These are phyloP conservation scores for Clarkia xantiana DNA, from an alignment of 345 rosid species.

Conservation along the genomic window DNA sequence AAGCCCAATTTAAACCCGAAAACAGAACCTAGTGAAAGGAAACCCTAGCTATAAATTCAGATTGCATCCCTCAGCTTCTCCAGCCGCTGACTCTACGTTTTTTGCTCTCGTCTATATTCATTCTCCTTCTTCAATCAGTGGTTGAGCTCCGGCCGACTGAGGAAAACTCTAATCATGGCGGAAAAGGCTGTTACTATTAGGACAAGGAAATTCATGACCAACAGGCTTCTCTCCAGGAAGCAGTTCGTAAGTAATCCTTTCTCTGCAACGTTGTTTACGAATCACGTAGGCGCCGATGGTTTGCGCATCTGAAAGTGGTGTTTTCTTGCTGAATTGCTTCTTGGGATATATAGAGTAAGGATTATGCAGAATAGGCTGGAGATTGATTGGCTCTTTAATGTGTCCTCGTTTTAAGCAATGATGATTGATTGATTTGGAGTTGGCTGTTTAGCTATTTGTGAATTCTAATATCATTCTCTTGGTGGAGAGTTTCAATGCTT, in stretches of 20 bases:
- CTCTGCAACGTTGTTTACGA: not conserved
- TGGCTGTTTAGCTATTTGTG: too few relatives aligned
- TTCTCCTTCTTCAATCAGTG: not conserved
- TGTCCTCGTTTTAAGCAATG: too few relatives aligned
- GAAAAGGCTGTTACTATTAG: slow-evolving; percentile 39
- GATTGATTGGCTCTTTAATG: too few relatives aligned
- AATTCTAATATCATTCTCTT: too few relatives aligned
- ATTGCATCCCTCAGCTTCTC: not conserved
- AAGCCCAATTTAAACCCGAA: too few relatives aligned
- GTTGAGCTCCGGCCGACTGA: not conserved
- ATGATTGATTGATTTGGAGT: too few relatives aligned
- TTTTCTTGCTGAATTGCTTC: too few relatives aligned
- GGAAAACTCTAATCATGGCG: slow-evolving; percentile 13
- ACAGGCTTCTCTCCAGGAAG: slow-evolving; percentile 41
- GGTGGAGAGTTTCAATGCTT: too few relatives aligned
- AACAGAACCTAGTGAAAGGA: too few relatives aligned
- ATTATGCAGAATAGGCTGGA: too few relatives aligned
- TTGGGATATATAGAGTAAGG: too few relatives aligned
- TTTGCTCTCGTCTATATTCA: not conserved
- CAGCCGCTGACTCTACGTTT: not conserved
- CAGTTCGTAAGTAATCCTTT: slow-evolving; percentile 23
- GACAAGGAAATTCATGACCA: slow-evolving; percentile 45
- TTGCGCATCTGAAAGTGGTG: not conserved
- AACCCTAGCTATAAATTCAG: not conserved
- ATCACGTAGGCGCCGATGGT: not conserved